Evolutionary conservation across 2,329 filamentous ascomycete genomes (phyloP).

Genomic region (Hypoxylon sp.): DNA sequence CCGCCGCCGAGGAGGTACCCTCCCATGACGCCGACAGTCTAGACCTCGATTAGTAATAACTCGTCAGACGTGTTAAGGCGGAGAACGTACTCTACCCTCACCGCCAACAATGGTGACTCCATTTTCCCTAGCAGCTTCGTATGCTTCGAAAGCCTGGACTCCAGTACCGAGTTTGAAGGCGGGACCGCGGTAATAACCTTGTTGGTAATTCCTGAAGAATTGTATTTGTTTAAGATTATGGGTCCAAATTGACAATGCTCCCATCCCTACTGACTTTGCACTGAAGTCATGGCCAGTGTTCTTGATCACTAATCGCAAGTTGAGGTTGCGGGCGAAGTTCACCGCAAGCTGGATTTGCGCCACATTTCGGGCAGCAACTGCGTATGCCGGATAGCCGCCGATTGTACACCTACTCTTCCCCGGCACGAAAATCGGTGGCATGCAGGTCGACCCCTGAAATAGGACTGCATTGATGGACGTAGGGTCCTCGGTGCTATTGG

Average conservation of each 20-base stretch:
- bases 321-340: slow-evolving; percentile 62
- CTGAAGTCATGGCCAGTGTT: slow-evolving; percentile 69
- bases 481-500: slow-evolving; percentile 47
- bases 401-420: slow-evolving; percentile 53
- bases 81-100: slow-evolving; percentile 58
- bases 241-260: slow-evolving; percentile 58
- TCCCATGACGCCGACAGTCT: slow-evolving; percentile 65
- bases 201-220: slow-evolving; percentile 55
- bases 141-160: slow-evolving; percentile 68
- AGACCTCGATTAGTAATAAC: slow-evolving; percentile 16
- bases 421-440: slow-evolving; percentile 43
- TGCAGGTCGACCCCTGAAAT: slow-evolving; percentile 51
- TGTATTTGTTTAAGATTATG: slow-evolving; percentile 56
- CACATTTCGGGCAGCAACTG: slow-evolving; percentile 59
- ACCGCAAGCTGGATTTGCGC: slow-evolving; percentile 63
- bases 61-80: neutral
- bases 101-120: slow-evolving; percentile 68
- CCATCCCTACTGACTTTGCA: slow-evolving; percentile 58
- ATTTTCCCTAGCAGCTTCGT: slow-evolving; percentile 63
- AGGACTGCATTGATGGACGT: slow-evolving; percentile 50
- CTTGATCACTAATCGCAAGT: slow-evolving; percentile 66
- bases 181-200: slow-evolving; percentile 57
- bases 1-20: slow-evolving; percentile 65
- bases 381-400: slow-evolving; percentile 61
- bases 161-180: slow-evolving; percentile 71